phyloP scores from a whole-genome alignment of 164 flowering plant genomes.

The Sedum album region DNA sequence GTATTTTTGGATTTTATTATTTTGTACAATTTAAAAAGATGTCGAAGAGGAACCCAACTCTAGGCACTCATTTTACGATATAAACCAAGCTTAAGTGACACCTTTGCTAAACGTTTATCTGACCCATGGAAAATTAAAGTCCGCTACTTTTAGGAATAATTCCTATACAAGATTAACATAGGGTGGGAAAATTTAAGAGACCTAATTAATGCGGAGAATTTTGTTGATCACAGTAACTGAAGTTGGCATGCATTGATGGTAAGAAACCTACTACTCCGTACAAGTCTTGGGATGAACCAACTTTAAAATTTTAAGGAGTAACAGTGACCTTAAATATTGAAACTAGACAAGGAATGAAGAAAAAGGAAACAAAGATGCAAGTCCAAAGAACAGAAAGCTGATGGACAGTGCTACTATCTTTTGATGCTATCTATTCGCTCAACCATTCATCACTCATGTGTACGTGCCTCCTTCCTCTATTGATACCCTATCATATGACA shows the following conservation, averaged over 20 bases:
- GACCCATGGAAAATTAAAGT: too few relatives aligned
- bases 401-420: slow-evolving; percentile 1
- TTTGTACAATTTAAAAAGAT: too few relatives aligned
- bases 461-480: background rate
- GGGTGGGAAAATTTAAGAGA: too few relatives aligned
- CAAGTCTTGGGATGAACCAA: background rate
- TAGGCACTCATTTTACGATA: too few relatives aligned
- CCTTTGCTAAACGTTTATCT: too few relatives aligned
- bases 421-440: background rate
- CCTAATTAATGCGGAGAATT: background rate
- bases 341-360: background rate
- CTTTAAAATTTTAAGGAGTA: background rate
- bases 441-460: background rate
- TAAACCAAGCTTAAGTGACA: too few relatives aligned
- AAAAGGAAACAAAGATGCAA: slow-evolving; percentile 3
- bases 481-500: slow-evolving; percentile 6
- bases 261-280: slow-evolving; percentile 1
- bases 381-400: slow-evolving; percentile 7
- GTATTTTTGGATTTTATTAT: too few relatives aligned
- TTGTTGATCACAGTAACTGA: background rate
- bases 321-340: background rate
- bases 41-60: too few relatives aligned
- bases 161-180: too few relatives aligned
- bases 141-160: too few relatives aligned
- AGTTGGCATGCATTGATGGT: background rate